phyloP scores from a whole-genome alignment of 192 early-diverging fungal species.

The Dimargaris xerosporica region DNA sequence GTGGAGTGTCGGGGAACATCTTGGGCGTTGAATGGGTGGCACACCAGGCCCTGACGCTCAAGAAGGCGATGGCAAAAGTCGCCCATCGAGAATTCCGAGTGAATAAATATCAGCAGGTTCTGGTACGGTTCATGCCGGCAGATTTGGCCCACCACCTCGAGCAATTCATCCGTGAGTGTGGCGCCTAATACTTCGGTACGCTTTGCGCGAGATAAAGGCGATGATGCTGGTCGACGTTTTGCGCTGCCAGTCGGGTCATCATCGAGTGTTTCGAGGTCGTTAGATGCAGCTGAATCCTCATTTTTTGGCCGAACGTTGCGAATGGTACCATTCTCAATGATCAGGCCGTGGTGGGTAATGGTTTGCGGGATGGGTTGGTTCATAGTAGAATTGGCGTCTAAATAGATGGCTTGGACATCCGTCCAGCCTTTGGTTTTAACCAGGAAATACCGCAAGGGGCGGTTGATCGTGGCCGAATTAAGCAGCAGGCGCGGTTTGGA shows the following conservation, averaged over 20 bases:
- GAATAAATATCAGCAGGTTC: constrained; percentile 1
- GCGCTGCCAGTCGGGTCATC: neutral
- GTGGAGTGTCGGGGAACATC: neutral
- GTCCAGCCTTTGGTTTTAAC: neutral
- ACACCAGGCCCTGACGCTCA: neutral
- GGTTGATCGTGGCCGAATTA: constrained; percentile 11
- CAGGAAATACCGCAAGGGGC: neutral
- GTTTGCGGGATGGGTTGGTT: neutral
- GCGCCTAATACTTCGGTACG: neutral
- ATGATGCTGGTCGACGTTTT: neutral
- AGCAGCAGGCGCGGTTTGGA: neutral
- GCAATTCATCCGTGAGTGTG: neutral
- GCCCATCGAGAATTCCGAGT: constrained; percentile 5
- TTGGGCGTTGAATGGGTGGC: neutral
- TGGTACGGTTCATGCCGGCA: constrained; percentile 6
- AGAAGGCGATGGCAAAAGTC: neutral
- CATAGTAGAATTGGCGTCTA: neutral
- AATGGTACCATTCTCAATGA: neutral
- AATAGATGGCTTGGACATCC: constrained; percentile 1
- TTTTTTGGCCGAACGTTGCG: neutral
- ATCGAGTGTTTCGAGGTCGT: neutral
- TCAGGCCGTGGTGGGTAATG: constrained; percentile 8
- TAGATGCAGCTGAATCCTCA: neutral
- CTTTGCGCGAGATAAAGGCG: neutral
- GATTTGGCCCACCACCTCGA: constrained; percentile 4